Conservation (phyloP, 2,329 filamentous ascomycete genomes). For the Zymoseptoria crescenta region DNA sequence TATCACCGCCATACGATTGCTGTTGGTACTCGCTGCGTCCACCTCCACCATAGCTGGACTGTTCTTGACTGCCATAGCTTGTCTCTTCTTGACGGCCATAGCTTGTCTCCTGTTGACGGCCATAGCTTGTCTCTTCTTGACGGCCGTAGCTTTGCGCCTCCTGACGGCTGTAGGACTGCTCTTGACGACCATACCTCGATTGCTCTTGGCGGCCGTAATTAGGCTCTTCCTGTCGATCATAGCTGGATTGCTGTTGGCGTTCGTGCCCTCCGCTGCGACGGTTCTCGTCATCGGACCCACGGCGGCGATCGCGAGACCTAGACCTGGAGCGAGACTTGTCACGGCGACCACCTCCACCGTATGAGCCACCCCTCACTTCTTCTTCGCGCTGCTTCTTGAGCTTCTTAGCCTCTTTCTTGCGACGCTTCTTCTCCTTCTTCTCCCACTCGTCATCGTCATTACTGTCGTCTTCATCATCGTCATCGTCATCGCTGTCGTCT, state of each 20-base stretch:
- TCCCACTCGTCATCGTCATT: constrained; percentile 30
- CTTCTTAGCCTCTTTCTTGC: constrained; percentile 32
- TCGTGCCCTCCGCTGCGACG: constrained; percentile 4
- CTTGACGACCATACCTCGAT: constrained; percentile 4
- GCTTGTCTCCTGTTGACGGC: background rate
- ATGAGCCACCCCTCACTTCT: constrained; percentile 10
- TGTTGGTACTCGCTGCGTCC: constrained; percentile 5
- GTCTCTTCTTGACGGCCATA: constrained; percentile 5
- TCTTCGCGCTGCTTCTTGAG: constrained; percentile 21
- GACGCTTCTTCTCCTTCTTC: constrained; percentile 36
- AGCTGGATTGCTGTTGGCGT: constrained; percentile 13
- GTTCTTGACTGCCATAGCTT: constrained; percentile 4
- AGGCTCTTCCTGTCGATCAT: constrained; percentile 18
- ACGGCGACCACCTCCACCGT: constrained; percentile 7
- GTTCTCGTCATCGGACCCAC: constrained; percentile 10
- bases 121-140: constrained; percentile 14
- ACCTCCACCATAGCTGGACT: constrained; percentile 13
- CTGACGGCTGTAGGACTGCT: constrained; percentile 13
- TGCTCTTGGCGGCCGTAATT: constrained; percentile 3
- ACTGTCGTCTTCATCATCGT: constrained; percentile 24
- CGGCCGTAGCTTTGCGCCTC: constrained; percentile 16
- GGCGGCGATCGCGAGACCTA: constrained; percentile 9
- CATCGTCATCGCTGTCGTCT: constrained; percentile 28
- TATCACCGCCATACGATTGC: constrained; percentile 2
- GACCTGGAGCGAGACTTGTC: background rate